A percentile compares a stretch with the other conserved stretches of the same genome.
phyloP scores from a whole-genome alignment of 371 early-diverging fungal species.

The Mucor circinelloides region DNA sequence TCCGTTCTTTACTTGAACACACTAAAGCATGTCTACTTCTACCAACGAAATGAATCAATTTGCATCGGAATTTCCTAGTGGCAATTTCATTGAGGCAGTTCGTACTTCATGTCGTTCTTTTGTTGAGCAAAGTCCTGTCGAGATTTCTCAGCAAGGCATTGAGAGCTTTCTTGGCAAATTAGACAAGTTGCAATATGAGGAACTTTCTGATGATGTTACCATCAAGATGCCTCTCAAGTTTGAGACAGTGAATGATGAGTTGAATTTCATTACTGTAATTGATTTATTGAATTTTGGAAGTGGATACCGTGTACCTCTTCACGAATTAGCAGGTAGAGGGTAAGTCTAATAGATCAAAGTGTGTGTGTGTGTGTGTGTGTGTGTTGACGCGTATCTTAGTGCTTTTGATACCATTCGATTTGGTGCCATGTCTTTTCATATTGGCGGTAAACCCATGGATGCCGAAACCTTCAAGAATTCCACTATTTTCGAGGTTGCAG shows the following conservation, averaged over 20 bases:
- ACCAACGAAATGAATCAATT: conserved; percentile 7
- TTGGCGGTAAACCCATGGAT: conserved; percentile 54
- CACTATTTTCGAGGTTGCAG: conserved; percentile 52
- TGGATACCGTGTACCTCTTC: conserved; percentile 70
- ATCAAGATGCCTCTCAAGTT: conserved; percentile 76
- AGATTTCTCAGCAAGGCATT: conserved; percentile 34
- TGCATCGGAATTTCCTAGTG: conserved; percentile 23
- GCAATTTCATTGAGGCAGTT: conserved; percentile 36
- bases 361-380: neutral
- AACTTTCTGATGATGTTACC: conserved; percentile 52
- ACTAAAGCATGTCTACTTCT: neutral
- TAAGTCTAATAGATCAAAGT: too few relatives aligned
- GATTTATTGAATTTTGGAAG: conserved; percentile 75
- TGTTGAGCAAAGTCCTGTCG: conserved; percentile 30
- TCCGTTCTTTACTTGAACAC: neutral
- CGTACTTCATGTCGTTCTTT: conserved; percentile 36
- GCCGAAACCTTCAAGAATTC: conserved; percentile 49
- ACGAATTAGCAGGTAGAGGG: conserved; percentile 65
- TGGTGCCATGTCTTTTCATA: conserved; percentile 85
- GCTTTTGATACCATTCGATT: conserved; percentile 79
- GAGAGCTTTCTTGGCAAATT: conserved; percentile 28
- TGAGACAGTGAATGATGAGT: conserved; percentile 67
- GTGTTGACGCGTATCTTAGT: conserved; percentile 7
- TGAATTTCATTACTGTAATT: conserved; percentile 74
- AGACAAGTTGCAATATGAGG: conserved; percentile 36